Evolutionary conservation across 192 early-diverging fungal species (phyloP).

Genomic region (Gorgonomyces haynaldii): DNA sequence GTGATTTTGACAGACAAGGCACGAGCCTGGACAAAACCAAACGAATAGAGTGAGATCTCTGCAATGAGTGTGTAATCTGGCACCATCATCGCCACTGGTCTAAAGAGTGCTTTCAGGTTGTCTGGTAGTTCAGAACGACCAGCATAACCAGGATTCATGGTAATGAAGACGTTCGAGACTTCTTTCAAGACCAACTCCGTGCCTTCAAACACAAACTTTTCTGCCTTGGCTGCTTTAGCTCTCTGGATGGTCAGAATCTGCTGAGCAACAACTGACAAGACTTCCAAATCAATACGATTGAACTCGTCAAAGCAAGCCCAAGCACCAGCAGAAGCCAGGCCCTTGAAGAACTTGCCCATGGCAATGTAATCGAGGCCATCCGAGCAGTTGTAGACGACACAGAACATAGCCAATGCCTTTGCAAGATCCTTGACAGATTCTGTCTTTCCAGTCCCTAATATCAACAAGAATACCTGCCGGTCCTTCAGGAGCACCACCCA

Average conservation of each 20-base stretch:
- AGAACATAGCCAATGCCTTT: slow-evolving; percentile 54
- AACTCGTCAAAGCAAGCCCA: slow-evolving; percentile 56
- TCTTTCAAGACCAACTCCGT: slow-evolving; percentile 45
- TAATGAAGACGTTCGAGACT: slow-evolving; percentile 43
- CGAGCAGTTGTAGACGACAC: slow-evolving; percentile 55
- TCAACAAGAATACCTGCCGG: too few relatives aligned
- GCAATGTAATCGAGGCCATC: slow-evolving; percentile 55
- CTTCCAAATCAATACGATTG: slow-evolving; percentile 53
- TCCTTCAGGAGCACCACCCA: slow-evolving; percentile 53
- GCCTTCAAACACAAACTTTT: slow-evolving; percentile 45
- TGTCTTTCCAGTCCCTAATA: slow-evolving; percentile 53
- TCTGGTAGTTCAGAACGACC: slow-evolving; percentile 50
- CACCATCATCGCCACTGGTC: slow-evolving; percentile 30
- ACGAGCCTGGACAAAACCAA: slow-evolving; percentile 45
- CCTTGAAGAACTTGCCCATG: slow-evolving; percentile 57
- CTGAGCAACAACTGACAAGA: slow-evolving; percentile 50
- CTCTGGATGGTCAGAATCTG: slow-evolving; percentile 52
- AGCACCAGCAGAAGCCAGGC: slow-evolving; percentile 47
- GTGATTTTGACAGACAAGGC: slow-evolving; percentile 46
- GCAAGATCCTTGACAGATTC: slow-evolving; percentile 53
- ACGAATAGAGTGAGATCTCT: slow-evolving; percentile 52
- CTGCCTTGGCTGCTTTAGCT: slow-evolving; percentile 44
- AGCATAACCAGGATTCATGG: slow-evolving; percentile 58
- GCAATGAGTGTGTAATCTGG: slow-evolving; percentile 54
- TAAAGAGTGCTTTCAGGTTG: slow-evolving; percentile 49